Percentiles rank a stretch among this genome's conserved stretches.
These are phyloP conservation scores for Thermochaetoides thermophila DNA, from an alignment of 495 filamentous ascomycete genomes.

Conservation along the genomic window DNA sequence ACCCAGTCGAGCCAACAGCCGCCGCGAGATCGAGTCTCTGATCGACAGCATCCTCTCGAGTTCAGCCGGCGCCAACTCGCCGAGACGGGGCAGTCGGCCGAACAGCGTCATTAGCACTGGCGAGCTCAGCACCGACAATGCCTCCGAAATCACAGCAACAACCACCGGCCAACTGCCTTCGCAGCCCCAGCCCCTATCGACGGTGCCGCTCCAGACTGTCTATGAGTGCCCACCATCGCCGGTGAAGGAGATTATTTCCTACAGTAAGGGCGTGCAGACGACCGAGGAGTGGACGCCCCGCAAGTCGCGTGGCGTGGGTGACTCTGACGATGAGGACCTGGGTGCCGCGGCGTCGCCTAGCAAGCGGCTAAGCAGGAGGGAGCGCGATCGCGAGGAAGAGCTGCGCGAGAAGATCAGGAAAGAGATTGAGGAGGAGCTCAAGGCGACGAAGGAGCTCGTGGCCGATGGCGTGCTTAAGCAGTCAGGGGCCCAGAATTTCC, in stretches of 20 bases:
- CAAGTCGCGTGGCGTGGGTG: slow-evolving; percentile 34
- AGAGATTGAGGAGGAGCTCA: slow-evolving; percentile 88
- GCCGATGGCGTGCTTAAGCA: slow-evolving; percentile 36
- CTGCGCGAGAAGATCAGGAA: slow-evolving; percentile 66
- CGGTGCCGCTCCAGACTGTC: slow-evolving; percentile 52
- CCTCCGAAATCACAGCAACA: slow-evolving; percentile 36
- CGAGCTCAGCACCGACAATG: slow-evolving; percentile 53
- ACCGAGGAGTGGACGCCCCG: slow-evolving; percentile 46
- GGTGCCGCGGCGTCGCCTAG: slow-evolving; percentile 30
- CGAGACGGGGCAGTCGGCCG: slow-evolving; percentile 59
- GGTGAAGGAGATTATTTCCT: slow-evolving; percentile 69
- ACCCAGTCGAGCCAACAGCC: slow-evolving; percentile 52
- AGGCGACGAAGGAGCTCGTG: slow-evolving; percentile 43
- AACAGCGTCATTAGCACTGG: slow-evolving; percentile 68
- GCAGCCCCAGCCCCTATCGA: slow-evolving; percentile 35
- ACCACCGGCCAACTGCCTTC: slow-evolving; percentile 22
- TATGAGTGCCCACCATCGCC: slow-evolving; percentile 62
- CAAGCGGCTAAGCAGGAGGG: slow-evolving; percentile 61
- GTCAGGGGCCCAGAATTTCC: slow-evolving; percentile 44
- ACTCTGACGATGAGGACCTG: slow-evolving; percentile 41
- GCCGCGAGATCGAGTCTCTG: slow-evolving; percentile 68
- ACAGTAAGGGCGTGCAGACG: slow-evolving; percentile 93
- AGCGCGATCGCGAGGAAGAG: slow-evolving; percentile 73
- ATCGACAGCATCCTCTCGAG: slow-evolving; percentile 68
- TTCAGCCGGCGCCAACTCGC: slow-evolving; percentile 48